Evolutionary conservation across 1,284 basidiomycete genomes (phyloP).

Genomic region (Abortiporus biennis): DNA sequence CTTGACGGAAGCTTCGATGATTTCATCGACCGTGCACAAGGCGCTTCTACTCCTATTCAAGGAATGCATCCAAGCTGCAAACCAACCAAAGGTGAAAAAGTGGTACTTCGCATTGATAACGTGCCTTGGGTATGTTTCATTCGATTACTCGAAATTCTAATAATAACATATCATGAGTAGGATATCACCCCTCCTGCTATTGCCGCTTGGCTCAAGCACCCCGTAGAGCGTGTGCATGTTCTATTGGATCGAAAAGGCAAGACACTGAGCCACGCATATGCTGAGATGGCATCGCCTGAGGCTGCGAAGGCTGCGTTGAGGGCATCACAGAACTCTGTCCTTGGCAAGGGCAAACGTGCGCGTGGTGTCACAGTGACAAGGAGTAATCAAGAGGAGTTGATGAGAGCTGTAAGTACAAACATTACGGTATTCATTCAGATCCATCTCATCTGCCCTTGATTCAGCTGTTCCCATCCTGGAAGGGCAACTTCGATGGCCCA

Average conservation of each 20-base stretch:
- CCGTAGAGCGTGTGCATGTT: constrained; percentile 64
- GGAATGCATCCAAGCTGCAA: constrained; percentile 6
- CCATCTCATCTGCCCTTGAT: background rate
- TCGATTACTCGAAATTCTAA: constrained; percentile 1
- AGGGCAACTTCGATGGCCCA: constrained; percentile 64
- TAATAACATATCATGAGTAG: constrained; percentile 32
- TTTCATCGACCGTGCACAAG: constrained; percentile 26
- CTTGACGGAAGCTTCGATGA: constrained; percentile 17
- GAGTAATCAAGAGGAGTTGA: constrained; percentile 70
- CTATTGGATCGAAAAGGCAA: constrained; percentile 74
- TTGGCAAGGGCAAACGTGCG: constrained; percentile 68
- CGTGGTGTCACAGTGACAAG: constrained; percentile 76
- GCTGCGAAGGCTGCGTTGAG: constrained; percentile 61
- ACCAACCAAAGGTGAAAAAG: constrained; percentile 29
- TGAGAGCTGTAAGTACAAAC: constrained; percentile 53
- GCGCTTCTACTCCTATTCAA: constrained; percentile 25
- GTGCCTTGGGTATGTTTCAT: constrained; percentile 68
- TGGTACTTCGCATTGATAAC: constrained; percentile 76
- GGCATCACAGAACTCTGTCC: constrained; percentile 56
- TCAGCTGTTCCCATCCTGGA: constrained; percentile 74
- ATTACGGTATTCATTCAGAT: background rate
- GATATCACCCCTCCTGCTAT: constrained; percentile 76
- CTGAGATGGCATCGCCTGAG: constrained; percentile 56
- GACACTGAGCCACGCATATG: constrained; percentile 75
- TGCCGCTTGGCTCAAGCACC: constrained; percentile 58